phyloP scores from a whole-genome alignment of 257 asterid species.

The Gentiana macrophylla region DNA sequence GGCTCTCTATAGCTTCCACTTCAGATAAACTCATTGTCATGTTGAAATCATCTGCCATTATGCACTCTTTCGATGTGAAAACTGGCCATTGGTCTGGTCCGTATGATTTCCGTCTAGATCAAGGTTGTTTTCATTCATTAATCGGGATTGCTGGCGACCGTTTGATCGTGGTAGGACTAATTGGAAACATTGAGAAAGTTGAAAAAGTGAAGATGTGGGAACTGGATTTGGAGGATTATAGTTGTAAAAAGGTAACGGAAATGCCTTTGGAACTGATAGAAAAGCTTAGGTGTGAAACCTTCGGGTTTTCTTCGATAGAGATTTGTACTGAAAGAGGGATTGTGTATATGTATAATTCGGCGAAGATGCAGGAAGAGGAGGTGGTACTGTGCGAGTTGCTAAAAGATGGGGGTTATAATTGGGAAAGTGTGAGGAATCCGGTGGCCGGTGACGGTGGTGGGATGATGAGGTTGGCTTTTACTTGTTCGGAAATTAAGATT shows the following conservation, averaged over 20 bases:
- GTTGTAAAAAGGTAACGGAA: constrained; percentile 36
- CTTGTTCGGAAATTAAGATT: constrained; percentile 44
- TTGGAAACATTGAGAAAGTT: constrained; percentile 11
- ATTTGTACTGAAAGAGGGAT: constrained; percentile 27
- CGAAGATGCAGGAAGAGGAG: constrained; percentile 28
- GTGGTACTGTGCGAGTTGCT: constrained; percentile 52
- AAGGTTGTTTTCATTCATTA: constrained; percentile 21
- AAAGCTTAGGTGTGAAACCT: too few relatives aligned
- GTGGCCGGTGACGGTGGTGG: constrained; percentile 23
- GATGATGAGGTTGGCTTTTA: constrained; percentile 27
- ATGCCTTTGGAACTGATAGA: constrained; percentile 28
- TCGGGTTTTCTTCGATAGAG: too few relatives aligned
- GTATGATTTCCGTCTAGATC: constrained; percentile 21
- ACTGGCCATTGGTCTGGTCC: constrained; percentile 38
- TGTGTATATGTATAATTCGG: constrained; percentile 32
- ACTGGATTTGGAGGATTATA: constrained; percentile 16
- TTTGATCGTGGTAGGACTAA: constrained; percentile 35
- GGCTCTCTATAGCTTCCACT: constrained; percentile 43
- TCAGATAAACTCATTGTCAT: constrained; percentile 34
- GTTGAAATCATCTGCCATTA: constrained; percentile 39
- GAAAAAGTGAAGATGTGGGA: constrained; percentile 45
- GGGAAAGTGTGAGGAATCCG: constrained; percentile 53
- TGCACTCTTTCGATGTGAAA: constrained; percentile 47
- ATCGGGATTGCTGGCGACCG: constrained; percentile 25
- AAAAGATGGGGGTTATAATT: constrained; percentile 23